These are phyloP conservation scores for Hypoxylon sp. DNA, from an alignment of 2,329 filamentous ascomycete genomes.

Conservation along the genomic window DNA sequence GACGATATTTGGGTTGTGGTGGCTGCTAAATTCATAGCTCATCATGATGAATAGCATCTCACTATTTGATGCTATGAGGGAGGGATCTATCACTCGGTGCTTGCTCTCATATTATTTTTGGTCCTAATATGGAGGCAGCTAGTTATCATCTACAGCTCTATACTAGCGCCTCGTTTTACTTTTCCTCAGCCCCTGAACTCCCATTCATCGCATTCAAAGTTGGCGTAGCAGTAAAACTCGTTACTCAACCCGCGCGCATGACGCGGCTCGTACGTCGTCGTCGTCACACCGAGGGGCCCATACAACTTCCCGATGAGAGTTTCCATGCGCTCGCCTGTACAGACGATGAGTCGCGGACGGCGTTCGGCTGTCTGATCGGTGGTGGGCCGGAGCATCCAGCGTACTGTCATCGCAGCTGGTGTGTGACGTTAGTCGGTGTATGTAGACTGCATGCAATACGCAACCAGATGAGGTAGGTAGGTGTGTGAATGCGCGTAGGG, in stretches of 20 bases:
- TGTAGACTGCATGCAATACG: neutral
- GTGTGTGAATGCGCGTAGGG: neutral
- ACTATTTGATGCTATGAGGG: neutral
- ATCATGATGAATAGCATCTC: neutral
- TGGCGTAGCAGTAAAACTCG: slow-evolving; percentile 83
- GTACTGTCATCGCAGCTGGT: slow-evolving; percentile 76
- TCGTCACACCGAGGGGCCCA: slow-evolving; percentile 67
- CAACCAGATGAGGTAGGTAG: neutral
- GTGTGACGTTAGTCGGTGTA: slow-evolving; percentile 9
- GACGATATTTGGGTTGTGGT: too few relatives aligned
- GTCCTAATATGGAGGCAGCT: neutral
- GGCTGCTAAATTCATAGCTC: too few relatives aligned
- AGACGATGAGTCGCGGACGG: slow-evolving; percentile 68
- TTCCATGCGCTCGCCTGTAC: slow-evolving; percentile 83
- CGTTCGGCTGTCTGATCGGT: slow-evolving; percentile 12
- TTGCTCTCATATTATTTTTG: neutral
- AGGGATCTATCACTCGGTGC: neutral
- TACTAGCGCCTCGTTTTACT: neutral
- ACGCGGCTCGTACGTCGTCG: slow-evolving; percentile 75
- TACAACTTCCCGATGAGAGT: slow-evolving; percentile 75
- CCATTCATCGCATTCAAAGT: slow-evolving; percentile 74
- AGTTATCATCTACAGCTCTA: neutral
- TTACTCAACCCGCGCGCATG: slow-evolving; percentile 82
- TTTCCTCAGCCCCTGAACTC: slow-evolving; percentile 47
- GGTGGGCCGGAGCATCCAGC: slow-evolving; percentile 72